Conservation (phyloP, 495 filamentous ascomycete species). For the Barbatosphaeria neglecta region DNA sequence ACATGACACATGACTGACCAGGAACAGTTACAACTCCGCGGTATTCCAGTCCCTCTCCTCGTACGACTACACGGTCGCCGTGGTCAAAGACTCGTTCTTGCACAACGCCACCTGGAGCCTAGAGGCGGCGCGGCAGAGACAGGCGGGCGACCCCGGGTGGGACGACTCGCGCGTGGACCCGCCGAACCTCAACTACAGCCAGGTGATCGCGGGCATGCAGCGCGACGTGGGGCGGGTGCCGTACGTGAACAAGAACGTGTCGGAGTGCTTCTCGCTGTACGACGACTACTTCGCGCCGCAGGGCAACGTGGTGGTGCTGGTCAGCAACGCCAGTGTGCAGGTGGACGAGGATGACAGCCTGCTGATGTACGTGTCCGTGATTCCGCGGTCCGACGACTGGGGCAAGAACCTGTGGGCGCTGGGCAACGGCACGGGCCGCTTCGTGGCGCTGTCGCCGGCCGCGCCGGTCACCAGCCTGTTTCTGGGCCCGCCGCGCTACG, state of each 20-base stretch:
- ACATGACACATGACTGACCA: too few species aligned
- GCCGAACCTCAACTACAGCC: conserved; percentile 4
- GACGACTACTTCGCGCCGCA: conserved; percentile 14
- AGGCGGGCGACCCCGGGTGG: conserved; percentile 3
- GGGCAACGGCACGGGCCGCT: conserved; percentile 7
- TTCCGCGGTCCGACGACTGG: conserved; percentile 15
- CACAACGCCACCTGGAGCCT: conserved; percentile 4
- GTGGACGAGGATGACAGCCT: conserved; percentile 10
- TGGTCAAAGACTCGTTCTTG: conserved; percentile 19
- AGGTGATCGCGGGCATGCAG: conserved; percentile 12
- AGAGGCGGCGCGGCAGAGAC: background rate
- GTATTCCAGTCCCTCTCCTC: conserved; percentile 28
- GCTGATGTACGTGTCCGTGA: conserved; percentile 14
- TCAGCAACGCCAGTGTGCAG: conserved; percentile 8
- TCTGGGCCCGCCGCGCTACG: conserved; percentile 10
- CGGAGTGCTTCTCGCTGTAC: conserved; percentile 16
- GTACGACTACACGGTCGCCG: conserved; percentile 21
- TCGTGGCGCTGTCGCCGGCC: background rate
- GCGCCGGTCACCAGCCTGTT: conserved; percentile 9
- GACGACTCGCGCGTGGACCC: conserved; percentile 7
- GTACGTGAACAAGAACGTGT: conserved; percentile 8
- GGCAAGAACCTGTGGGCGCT: conserved; percentile 21
- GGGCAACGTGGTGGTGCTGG: conserved; percentile 18
- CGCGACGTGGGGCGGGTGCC: conserved; percentile 1
- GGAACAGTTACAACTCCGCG: conserved; percentile 22